These are phyloP conservation scores for Penicillium fimorum DNA, from an alignment of 495 filamentous ascomycete genomes.

Conservation along the genomic window DNA sequence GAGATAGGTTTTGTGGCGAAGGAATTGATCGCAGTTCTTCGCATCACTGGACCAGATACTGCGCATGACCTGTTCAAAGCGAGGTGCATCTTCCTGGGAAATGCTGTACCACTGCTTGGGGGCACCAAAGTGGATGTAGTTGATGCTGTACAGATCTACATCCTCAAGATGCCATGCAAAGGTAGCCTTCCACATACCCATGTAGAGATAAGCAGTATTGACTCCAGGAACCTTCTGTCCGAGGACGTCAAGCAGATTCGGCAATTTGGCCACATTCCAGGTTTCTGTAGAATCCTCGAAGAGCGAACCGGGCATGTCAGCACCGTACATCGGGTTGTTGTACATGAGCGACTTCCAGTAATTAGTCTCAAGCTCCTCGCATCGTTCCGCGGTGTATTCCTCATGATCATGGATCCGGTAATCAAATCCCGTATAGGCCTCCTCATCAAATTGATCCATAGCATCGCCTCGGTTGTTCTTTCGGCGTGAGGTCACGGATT, in stretches of 20 bases:
- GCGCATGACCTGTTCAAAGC: slow-evolving; percentile 94
- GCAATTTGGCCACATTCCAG: slow-evolving; percentile 94
- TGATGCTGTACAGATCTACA: slow-evolving; percentile 98
- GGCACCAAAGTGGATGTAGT: slow-evolving; percentile 98
- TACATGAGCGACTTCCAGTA: slow-evolving; percentile 98
- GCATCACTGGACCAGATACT: slow-evolving; percentile 92
- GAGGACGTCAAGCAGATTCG: slow-evolving; percentile 89
- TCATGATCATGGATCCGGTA: slow-evolving; percentile 78
- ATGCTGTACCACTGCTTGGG: slow-evolving; percentile 99
- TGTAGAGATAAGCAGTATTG: slow-evolving; percentile 97
- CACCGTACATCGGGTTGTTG: slow-evolving; percentile 91
- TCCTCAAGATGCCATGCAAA: slow-evolving; percentile 99
- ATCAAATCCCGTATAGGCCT: slow-evolving; percentile 81
- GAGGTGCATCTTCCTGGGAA: slow-evolving; percentile 89
- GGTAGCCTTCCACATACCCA: slow-evolving; percentile 99
- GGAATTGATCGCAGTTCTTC: slow-evolving; percentile 95
- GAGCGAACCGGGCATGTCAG: slow-evolving; percentile 94
- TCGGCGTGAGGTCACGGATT: slow-evolving; percentile 64
- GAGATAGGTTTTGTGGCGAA: slow-evolving; percentile 97
- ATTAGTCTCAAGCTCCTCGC: slow-evolving; percentile 85
- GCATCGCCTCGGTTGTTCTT: slow-evolving; percentile 77
- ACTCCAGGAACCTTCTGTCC: slow-evolving; percentile 95
- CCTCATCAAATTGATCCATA: slow-evolving; percentile 72
- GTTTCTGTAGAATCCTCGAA: slow-evolving; percentile 80
- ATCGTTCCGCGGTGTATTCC: slow-evolving; percentile 85